A percentile compares a stretch with the other conserved stretches of the same genome.
phyloP scores from a whole-genome alignment of 1,139 yeast species.

The Kurtzmaniella quercitrusa region DNA sequence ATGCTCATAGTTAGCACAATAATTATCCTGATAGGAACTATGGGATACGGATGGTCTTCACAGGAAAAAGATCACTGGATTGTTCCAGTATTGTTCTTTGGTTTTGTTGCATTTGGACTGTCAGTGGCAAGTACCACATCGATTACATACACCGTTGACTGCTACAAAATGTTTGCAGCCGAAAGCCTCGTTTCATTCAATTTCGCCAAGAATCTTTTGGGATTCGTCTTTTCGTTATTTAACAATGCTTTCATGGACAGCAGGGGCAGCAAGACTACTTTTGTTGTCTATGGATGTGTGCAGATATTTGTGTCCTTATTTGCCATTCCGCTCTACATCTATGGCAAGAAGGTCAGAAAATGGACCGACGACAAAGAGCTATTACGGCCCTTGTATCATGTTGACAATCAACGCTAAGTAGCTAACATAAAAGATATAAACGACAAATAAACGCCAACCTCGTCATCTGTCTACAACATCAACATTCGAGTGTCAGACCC shows the following conservation, averaged over 20 bases:
- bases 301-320: conserved; percentile 46
- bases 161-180: conserved; percentile 54
- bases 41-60: conserved; percentile 64
- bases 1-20: conserved; percentile 52
- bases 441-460: too few species aligned
- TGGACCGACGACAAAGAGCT: conserved; percentile 47
- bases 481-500: not conserved
- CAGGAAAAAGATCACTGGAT: conserved; percentile 48
- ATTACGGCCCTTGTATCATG: conserved; percentile 29
- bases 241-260: conserved; percentile 42
- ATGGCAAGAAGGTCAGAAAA: conserved; percentile 48
- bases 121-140: conserved; percentile 60
- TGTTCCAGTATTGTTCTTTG: conserved; percentile 55
- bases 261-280: conserved; percentile 45
- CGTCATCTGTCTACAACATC: not conserved
- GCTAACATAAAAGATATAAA: not conserved
- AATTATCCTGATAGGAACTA: conserved; percentile 44
- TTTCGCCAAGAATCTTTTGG: conserved; percentile 50
- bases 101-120: conserved; percentile 55
- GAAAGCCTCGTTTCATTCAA: conserved; percentile 57
- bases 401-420: conserved; percentile 9
- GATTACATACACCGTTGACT: conserved; percentile 57
- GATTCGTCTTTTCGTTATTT: conserved; percentile 55
- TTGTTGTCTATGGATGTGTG: conserved; percentile 50
- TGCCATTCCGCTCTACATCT: conserved; percentile 52